Percentiles rank a stretch among this genome's conserved stretches.
Conservation (phyloP, 371 early-diverging fungal species). For the Mortierella sp. region DNA sequence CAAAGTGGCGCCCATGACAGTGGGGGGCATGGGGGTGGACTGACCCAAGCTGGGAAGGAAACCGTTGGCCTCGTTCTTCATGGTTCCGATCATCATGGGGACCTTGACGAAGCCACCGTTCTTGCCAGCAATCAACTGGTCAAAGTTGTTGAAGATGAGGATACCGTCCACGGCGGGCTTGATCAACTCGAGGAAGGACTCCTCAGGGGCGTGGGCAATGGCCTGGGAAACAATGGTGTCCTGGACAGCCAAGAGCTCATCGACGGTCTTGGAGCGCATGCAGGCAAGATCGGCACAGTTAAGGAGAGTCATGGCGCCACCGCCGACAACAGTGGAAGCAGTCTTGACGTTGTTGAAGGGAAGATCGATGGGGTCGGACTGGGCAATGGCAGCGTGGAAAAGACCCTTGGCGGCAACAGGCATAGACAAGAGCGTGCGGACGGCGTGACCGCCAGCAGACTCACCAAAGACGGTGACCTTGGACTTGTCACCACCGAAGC, state of each 20-base stretch:
- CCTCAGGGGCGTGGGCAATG: slow-evolving; percentile 51
- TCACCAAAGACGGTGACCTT: slow-evolving; percentile 64
- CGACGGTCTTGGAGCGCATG: slow-evolving; percentile 48
- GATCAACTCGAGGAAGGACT: slow-evolving; percentile 58
- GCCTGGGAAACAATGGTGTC: slow-evolving; percentile 43
- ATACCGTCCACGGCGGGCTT: slow-evolving; percentile 55
- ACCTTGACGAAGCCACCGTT: slow-evolving; percentile 50
- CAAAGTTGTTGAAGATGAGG: slow-evolving; percentile 53
- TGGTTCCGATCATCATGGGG: slow-evolving; percentile 56
- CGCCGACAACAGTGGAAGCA: slow-evolving; percentile 49
- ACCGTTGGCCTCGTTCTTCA: slow-evolving; percentile 55
- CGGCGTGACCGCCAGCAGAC: slow-evolving; percentile 65
- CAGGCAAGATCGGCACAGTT: slow-evolving; percentile 44
- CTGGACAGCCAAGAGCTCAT: slow-evolving; percentile 40
- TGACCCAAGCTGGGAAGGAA: slow-evolving; percentile 59
- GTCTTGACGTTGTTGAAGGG: slow-evolving; percentile 56
- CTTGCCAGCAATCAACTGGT: slow-evolving; percentile 55
- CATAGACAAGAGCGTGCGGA: slow-evolving; percentile 56
- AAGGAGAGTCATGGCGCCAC: slow-evolving; percentile 48
- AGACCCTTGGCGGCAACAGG: slow-evolving; percentile 55
- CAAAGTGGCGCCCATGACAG: slow-evolving; percentile 45
- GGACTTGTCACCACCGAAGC: slow-evolving; percentile 63
- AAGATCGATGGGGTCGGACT: slow-evolving; percentile 55
- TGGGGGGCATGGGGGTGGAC: slow-evolving; percentile 45
- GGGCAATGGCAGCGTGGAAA: slow-evolving; percentile 53